phyloP scores from a whole-genome alignment of 164 flowering plant genomes.

The Sextonia rubra region DNA sequence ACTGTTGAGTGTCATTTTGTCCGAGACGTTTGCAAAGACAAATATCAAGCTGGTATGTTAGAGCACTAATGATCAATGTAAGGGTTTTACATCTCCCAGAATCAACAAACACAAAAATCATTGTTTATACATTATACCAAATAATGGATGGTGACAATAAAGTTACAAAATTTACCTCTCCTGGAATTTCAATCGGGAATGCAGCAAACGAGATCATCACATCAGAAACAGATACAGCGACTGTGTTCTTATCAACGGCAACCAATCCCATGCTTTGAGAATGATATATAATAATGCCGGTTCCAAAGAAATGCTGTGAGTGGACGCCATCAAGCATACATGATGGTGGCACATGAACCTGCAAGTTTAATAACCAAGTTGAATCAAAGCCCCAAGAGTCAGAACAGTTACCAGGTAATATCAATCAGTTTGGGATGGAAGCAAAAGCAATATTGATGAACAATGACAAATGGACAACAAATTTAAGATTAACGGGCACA shows the following conservation, averaged over 20 bases:
- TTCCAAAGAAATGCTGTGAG: constrained; percentile 90
- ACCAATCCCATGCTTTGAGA: constrained; percentile 74
- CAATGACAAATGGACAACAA: background rate
- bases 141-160: background rate
- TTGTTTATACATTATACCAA: too few species aligned
- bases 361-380: constrained; percentile 18
- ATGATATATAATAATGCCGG: constrained; percentile 84
- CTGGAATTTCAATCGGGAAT: constrained; percentile 94
- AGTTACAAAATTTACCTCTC: constrained; percentile 50
- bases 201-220: constrained; percentile 97
- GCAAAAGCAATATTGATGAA: background rate
- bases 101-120: too few species aligned
- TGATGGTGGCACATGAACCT: constrained; percentile 97
- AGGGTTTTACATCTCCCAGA: too few species aligned
- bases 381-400: background rate
- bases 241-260: constrained; percentile 89
- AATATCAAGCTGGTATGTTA: too few species aligned
- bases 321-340: constrained; percentile 97
- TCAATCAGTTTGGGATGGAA: background rate
- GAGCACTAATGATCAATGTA: too few species aligned
- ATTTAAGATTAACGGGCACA: too few species aligned
- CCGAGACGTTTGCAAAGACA: too few species aligned
- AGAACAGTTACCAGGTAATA: background rate
- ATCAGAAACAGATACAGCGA: constrained; percentile 84
- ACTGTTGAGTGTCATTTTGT: too few species aligned